Conservation (phyloP, 257 asterid species). For the Penstemon barbatus region DNA sequence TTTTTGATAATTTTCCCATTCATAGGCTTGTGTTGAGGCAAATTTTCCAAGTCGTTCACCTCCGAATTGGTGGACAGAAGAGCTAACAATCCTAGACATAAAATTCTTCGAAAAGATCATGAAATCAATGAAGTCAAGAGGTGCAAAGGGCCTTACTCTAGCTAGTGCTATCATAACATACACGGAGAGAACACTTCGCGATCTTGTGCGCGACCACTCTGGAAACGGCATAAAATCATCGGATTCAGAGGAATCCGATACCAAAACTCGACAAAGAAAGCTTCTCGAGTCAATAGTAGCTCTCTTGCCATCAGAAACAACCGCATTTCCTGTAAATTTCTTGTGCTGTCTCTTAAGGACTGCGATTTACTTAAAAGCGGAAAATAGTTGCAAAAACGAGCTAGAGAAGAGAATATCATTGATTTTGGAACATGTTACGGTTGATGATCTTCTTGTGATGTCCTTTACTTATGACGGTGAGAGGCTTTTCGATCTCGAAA, state of each 20-base stretch:
- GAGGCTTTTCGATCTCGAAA: constrained; percentile 79
- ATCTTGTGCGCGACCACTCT: constrained; percentile 77
- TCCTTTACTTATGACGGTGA: constrained; percentile 84
- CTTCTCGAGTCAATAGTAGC: constrained; percentile 73
- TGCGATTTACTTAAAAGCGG: constrained; percentile 64
- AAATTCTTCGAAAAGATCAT: constrained; percentile 64
- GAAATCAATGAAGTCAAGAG: constrained; percentile 60
- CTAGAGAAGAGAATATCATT: constrained; percentile 68
- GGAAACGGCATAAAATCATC: constrained; percentile 46
- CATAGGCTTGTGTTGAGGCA: constrained; percentile 88
- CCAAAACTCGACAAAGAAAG: constrained; percentile 52
- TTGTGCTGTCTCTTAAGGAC: constrained; percentile 84
- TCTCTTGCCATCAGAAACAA: constrained; percentile 62
- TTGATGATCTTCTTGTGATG: constrained; percentile 74
- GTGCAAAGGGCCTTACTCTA: constrained; percentile 72
- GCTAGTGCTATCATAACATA: constrained; percentile 86
- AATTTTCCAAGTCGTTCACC: constrained; percentile 96
- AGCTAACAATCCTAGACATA: constrained; percentile 70
- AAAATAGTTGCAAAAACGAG: constrained; percentile 62
- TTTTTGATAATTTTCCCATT: background rate
- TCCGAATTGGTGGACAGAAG: constrained; percentile 99
- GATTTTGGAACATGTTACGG: constrained; percentile 65
- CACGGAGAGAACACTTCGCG: constrained; percentile 70
- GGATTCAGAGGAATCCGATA: constrained; percentile 39
- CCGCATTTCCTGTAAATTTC: constrained; percentile 80